Base-by-base conservation (phyloP, 108 stramenopile species). In the Fistulifera solaris region DNA sequence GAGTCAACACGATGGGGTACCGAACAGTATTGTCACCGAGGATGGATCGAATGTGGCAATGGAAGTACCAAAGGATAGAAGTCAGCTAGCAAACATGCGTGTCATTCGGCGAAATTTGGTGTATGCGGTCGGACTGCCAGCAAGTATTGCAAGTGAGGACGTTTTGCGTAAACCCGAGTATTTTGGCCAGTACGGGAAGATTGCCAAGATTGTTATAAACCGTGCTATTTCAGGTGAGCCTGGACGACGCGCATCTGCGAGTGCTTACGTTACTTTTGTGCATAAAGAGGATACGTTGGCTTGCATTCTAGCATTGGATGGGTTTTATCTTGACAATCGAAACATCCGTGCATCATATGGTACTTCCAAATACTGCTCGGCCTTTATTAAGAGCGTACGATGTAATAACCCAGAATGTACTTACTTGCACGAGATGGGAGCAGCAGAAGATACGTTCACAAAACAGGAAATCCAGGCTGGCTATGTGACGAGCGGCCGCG, bases 351-450 rank as follows among this genome's bases (percentile, higher is more conserved):
- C 93, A 19, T 93, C 90, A n/a, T 99, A 93, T 55, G 98, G 98
- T 24, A 99, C 98, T 19, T 96, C 90, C 19, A 99, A 99, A 79
- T 99, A 97, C 59, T 99, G 98, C 67, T 91, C 93, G 19, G 90
- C 92, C 25, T 97, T 96, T 67, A 94, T 99, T 59, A 94, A 95
- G 54, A 86, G 81, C 61, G 83, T 93, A 18, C 81, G 94, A 16
- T 99, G 98, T 71, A 94, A 91, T 62, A 99, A 99, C 58, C 96
- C 96, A 21, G 98, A 99, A 42, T 99, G 98, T 63, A 90, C 96
- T 38, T 99, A 96, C 59, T 62, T 99, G 19, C 98, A 99, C 62
- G 71, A 87, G 48, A 83, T 97, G 81, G 98, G 95, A 10, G 94
- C 94, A 46, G 86, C 75, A n/a, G 95, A 95, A 67, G 91, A 93